Base-by-base conservation (phyloP, 2,329 filamentous ascomycete species). In the Verticillium dahliae region DNA sequence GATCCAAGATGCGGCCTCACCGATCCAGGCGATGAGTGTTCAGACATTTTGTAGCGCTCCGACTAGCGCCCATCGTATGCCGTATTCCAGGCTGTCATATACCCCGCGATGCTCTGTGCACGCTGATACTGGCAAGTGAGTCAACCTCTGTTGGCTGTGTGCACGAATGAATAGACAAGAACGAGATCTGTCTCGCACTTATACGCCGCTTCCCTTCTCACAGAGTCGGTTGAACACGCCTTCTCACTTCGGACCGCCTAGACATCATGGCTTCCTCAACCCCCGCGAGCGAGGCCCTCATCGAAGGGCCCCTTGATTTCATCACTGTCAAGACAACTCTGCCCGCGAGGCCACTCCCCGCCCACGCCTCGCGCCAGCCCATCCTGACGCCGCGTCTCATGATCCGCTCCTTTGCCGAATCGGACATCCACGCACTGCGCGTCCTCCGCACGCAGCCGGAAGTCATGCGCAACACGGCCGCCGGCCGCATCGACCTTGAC, bases 391-490 rank as follows among this genome's bases (percentile, higher is more conserved):
- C 80, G 58, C 80, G 86, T 6, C 76, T 90, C 22, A 68, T 84
- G 33, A 71, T 90, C 59, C 77, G 85, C 15, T 81, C 82, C 2
- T 72, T 84, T 45, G 67, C 68, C 1, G 70, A 77, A 18, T 73
- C 78, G 2, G 86, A 90, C 70, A 73, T 83, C 1, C 71, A 75
- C 1, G 79, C 75, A 6, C 63, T 86, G 15, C 75, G 84, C 64
- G 72, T 73, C 27, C 74, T 90, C 60, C 83, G 87, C 31, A 76
- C 75, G 14, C 78, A 87, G 69, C 78, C 80, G 4, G 84, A 87
- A 65, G 83, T 87, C 56, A 90, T 90, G 88, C 71, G 72, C 60
- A 87, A 81, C 78, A 86, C 86, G 60, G 60, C 64, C 3, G 65
- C 69, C 65, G 80, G 78, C 62, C 61, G 66, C 9, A 66, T 74